Evolutionary conservation across 306 rosid genomes (phyloP).

Genomic region (Dryas octopetala): DNA sequence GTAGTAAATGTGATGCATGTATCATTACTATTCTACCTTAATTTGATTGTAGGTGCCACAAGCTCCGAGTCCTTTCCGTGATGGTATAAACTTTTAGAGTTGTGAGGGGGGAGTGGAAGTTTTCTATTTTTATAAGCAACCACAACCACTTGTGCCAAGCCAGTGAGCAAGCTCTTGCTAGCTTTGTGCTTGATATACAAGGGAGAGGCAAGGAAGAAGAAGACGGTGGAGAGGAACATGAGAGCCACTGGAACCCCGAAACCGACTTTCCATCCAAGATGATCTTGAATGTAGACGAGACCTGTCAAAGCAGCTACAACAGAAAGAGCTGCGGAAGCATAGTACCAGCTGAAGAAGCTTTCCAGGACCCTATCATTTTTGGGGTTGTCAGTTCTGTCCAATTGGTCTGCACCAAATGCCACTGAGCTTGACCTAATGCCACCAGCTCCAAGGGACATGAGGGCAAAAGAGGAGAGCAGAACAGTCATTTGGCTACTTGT

Average conservation of each 20-base stretch:
- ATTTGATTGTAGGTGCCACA: slow-evolving; percentile 52
- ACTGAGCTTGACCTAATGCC: slow-evolving; percentile 56
- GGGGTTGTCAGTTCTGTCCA: slow-evolving; percentile 35
- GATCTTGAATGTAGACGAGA: slow-evolving; percentile 56
- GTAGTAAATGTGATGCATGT: not conserved
- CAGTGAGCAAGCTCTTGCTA: slow-evolving; percentile 47
- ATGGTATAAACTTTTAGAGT: too few relatives aligned
- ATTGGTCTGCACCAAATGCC: slow-evolving; percentile 71
- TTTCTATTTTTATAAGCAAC: slow-evolving; percentile 51
- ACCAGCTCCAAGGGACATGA: slow-evolving; percentile 60
- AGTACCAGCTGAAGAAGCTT: slow-evolving; percentile 59
- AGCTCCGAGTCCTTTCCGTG: slow-evolving; percentile 27
- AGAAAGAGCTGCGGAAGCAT: slow-evolving; percentile 50
- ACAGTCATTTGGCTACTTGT: too few relatives aligned
- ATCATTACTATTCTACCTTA: slow-evolving; percentile 36
- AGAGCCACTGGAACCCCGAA: slow-evolving; percentile 64
- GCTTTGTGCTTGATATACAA: slow-evolving; percentile 46
- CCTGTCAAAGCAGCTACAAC: slow-evolving; percentile 49
- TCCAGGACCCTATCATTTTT: slow-evolving; percentile 48
- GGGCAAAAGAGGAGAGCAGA: slow-evolving; percentile 31
- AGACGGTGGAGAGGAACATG: slow-evolving; percentile 45
- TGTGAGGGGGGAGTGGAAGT: too few relatives aligned
- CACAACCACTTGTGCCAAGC: slow-evolving; percentile 45
- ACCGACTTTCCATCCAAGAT: slow-evolving; percentile 64
- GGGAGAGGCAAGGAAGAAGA: slow-evolving; percentile 50